Evolutionary conservation across 106 monocot species (phyloP).

Genomic region (Gastrodia elata): DNA sequence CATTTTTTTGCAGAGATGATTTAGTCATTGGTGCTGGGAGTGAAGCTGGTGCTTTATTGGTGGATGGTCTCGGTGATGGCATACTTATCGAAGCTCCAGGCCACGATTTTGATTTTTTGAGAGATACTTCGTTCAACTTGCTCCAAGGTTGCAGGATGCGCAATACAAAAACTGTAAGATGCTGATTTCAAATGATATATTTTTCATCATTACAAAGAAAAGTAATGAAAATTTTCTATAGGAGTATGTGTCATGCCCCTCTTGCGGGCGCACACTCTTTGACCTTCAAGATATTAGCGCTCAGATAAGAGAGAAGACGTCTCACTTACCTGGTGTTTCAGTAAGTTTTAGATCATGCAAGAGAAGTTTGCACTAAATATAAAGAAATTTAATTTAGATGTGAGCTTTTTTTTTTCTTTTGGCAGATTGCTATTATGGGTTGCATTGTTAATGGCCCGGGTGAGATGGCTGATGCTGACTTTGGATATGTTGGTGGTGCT

Average conservation of each 20-base stretch:
- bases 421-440: constrained; percentile 99
- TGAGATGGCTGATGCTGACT: constrained; percentile 99
- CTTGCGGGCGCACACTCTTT: constrained; percentile 93
- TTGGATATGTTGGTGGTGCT: constrained; percentile 95
- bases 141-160: constrained; percentile 99
- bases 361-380: not conserved
- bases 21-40: constrained; percentile 87
- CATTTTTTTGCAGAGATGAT: constrained; percentile 57
- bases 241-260: constrained; percentile 99
- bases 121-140: constrained; percentile 94
- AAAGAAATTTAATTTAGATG: not conserved
- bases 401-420: not conserved
- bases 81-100: constrained; percentile 68
- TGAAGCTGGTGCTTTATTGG: constrained; percentile 80
- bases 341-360: constrained; percentile 25
- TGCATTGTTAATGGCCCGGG: constrained; percentile 99
- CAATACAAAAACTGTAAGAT: constrained; percentile 94
- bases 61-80: constrained; percentile 98
- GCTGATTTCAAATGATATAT: not conserved
- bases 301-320: constrained; percentile 92
- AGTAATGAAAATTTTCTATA: constrained; percentile 19
- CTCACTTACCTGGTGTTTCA: constrained; percentile 92
- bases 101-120: constrained; percentile 93
- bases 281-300: constrained; percentile 98
- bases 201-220: not conserved